Percentiles rank a stretch among this genome's conserved stretches.
phyloP scores from a whole-genome alignment of 2,329 filamentous ascomycete species.

The Fonsecaea monophora region DNA sequence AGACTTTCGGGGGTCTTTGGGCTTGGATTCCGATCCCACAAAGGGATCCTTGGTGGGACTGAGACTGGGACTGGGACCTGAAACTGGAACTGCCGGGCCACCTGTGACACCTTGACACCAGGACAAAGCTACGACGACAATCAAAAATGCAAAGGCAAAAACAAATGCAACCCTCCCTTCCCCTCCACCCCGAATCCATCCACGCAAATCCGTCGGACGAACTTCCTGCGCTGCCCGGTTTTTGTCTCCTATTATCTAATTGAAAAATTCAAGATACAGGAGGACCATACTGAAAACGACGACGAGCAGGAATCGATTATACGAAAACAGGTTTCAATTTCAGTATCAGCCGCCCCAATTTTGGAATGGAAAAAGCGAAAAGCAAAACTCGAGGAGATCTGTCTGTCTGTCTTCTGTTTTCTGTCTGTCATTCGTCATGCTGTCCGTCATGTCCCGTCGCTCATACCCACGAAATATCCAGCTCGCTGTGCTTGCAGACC shows the following conservation, averaged over 20 bases:
- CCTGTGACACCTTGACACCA: neutral
- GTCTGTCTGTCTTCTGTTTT: neutral
- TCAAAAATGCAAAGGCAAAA: neutral
- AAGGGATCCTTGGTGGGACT: neutral
- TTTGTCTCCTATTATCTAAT: too few species aligned
- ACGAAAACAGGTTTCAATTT: neutral
- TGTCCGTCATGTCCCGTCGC: constrained; percentile 5
- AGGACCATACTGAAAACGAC: neutral
- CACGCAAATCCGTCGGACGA: too few species aligned
- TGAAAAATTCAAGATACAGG: too few species aligned
- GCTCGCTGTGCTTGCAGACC: constrained; percentile 4
- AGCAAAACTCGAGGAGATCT: neutral
- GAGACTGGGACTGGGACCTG: neutral
- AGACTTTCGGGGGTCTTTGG: constrained; percentile 3
- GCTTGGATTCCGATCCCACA: neutral
- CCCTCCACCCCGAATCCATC: too few species aligned
- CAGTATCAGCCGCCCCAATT: constrained; percentile 19
- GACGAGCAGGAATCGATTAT: neutral
- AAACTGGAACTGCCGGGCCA: neutral
- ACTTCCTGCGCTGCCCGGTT: too few species aligned
- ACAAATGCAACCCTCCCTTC: too few species aligned
- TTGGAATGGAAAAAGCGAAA: neutral
- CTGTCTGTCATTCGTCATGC: neutral
- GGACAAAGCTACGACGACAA: neutral
- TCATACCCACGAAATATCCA: constrained; percentile 5